Conservation (phyloP, 129 eudicot species). For the Flaveria robusta region DNA sequence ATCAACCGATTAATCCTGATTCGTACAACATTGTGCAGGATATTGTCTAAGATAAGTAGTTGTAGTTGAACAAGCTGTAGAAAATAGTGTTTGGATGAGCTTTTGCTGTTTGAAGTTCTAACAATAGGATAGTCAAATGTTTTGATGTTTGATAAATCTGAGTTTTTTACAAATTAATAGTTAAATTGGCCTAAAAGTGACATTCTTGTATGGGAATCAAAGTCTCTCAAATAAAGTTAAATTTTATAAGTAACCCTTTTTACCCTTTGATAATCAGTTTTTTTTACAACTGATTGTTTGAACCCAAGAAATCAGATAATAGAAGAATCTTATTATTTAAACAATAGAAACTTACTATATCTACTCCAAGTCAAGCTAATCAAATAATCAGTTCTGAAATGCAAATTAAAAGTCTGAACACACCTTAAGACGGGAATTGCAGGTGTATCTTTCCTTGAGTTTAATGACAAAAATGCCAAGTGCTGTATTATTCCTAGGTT, state of each 20-base stretch:
- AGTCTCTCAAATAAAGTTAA: not conserved
- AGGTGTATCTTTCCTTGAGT: not conserved
- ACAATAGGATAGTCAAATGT: not conserved
- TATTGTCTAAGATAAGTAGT: not conserved
- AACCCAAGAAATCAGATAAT: not conserved
- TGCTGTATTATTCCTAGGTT: not conserved
- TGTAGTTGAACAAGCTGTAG: not conserved
- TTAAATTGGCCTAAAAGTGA: not conserved
- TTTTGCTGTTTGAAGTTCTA: too few relatives aligned
- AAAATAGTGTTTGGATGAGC: too few relatives aligned
- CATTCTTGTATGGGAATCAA: not conserved
- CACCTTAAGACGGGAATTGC: not conserved
- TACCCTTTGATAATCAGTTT: not conserved
- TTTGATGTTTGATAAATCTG: not conserved
- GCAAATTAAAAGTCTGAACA: not conserved
- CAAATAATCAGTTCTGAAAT: not conserved
- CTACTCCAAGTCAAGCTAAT: not conserved
- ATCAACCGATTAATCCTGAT: too few relatives aligned
- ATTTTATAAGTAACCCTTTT: not conserved
- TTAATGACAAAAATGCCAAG: not conserved
- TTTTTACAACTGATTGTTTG: not conserved
- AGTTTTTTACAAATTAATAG: not conserved
- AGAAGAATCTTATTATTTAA: not conserved
- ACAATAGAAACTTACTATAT: not conserved
- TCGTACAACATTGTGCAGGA: not conserved